Base-by-base conservation (phyloP, 2,329 filamentous ascomycete species). In the Grosmannia huntii region DNA sequence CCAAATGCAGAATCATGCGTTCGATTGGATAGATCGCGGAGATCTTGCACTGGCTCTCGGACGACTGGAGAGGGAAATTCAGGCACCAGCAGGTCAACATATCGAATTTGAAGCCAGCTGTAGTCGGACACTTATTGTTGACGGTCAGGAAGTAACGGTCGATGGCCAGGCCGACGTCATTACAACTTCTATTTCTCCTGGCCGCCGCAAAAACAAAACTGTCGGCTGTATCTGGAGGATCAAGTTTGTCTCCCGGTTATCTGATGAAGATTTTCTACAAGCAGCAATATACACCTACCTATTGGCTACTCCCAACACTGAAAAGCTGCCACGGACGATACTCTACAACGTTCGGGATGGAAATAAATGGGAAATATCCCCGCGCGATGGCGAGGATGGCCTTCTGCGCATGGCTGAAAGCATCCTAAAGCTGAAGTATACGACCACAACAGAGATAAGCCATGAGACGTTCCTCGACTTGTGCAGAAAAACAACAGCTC, bases 331-430 rank as follows among this genome's bases (percentile, higher is more conserved):
- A 16, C 55, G 55, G 12, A 52, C 36, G 16, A 52, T 57, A 11
- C 55, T 57, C 23, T 57, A 57, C 55, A 57, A 57, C 38, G 55
- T 41, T 7, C 19, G 31, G 23, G 48, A 57, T 38, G 55, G 55
- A 10, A 33, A 41, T 6, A 51, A 52, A 27, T 52, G 48, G 55
- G 55, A 57, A 19, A 57, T 57, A 5, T 38, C 46, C 14, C 23
- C 46, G 9, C 21, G 16, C 5, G 1, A 57, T 27, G 55, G 55
- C 9, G 6, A 38, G 21, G 48, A 16, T 5, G 55, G 46, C 5
- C 21, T 57, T 7, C 31, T 7, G 33, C 55, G 46, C 19, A 27
- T 57, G 48, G 23, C 52, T 9, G 49, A 57, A 44, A 33, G 48
- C 14, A 19, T 57, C 23, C 5, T 57, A 4, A 23, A 5, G n/a